Conservation (phyloP, 768 basidiomycete species). For the Tylopilus vinaceipallidus region DNA sequence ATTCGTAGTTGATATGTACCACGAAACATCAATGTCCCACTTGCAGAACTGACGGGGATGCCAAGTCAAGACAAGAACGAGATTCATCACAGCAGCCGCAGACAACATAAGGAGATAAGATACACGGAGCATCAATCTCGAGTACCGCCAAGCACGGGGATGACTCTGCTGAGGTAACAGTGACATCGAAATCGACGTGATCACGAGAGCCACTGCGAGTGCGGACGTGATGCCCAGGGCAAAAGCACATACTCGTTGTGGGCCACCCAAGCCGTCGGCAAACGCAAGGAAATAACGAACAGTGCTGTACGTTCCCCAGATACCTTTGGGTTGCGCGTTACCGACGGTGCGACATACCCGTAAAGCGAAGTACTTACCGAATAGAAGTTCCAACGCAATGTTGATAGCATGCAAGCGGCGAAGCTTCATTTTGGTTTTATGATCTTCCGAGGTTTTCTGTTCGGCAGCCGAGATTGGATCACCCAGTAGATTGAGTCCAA, state of each 20-base stretch:
- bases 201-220: constrained; percentile 20
- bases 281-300: constrained; percentile 67
- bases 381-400: constrained; percentile 30
- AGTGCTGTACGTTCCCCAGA: constrained; percentile 61
- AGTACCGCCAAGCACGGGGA: constrained; percentile 8
- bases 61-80: constrained; percentile 56
- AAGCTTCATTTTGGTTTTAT: constrained; percentile 30
- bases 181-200: constrained; percentile 41
- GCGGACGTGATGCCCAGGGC: constrained; percentile 25
- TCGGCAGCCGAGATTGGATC: constrained; percentile 34
- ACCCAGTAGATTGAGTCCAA: constrained; percentile 29
- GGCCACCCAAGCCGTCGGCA: constrained; percentile 40
- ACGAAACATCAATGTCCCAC: constrained; percentile 66
- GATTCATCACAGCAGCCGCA: constrained; percentile 51
- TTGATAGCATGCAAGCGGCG: constrained; percentile 32
- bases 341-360: not conserved
- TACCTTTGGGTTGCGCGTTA: constrained; percentile 33
- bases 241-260: constrained; percentile 37
- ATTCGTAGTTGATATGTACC: constrained; percentile 44
- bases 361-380: constrained; percentile 32
- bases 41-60: constrained; percentile 49
- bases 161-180: constrained; percentile 30
- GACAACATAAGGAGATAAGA: constrained; percentile 48
- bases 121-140: constrained; percentile 35
- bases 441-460: constrained; percentile 29